Evolutionary conservation across 305 asterid species (phyloP).

Genomic region (Solanum hybrid): DNA sequence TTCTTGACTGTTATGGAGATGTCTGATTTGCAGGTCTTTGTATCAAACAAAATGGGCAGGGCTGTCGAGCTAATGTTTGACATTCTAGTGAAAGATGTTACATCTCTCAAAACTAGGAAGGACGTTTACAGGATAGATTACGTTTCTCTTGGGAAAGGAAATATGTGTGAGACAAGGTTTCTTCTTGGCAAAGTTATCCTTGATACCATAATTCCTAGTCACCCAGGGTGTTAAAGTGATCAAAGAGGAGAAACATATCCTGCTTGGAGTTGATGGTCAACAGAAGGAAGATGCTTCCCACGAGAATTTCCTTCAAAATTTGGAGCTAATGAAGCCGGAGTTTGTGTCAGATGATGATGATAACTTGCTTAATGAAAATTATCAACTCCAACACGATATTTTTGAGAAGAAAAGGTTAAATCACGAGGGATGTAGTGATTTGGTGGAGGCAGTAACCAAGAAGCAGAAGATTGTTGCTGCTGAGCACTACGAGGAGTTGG

Average conservation of each 20-base stretch:
- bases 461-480: conserved; percentile 9
- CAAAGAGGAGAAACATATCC: conserved; percentile 10
- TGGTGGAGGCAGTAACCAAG: conserved; percentile 11
- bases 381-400: conserved; percentile 2
- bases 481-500: not conserved
- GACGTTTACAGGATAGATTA: conserved; percentile 27
- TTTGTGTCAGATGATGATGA: not conserved
- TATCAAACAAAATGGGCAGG: conserved; percentile 34
- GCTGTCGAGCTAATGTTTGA: conserved; percentile 21
- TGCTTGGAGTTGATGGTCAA: conserved; percentile 12
- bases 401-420: conserved; percentile 15
- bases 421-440: conserved; percentile 5
- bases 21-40: conserved; percentile 48
- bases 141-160: conserved; percentile 32
- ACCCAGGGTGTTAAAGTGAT: conserved; percentile 4
- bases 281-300: conserved; percentile 5
- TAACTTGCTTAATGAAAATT: not conserved
- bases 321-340: not conserved
- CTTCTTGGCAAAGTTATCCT: conserved; percentile 68
- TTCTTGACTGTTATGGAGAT: not conserved
- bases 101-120: conserved; percentile 16
- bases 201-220: conserved; percentile 30
- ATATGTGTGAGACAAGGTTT: conserved; percentile 42
- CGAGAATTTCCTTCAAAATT: conserved; percentile 6
- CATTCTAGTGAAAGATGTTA: conserved; percentile 21